Percentiles rank a stretch among this genome's conserved stretches.
phyloP scores from a whole-genome alignment of 306 rosid species.

The Cyclanthera cordifolia region DNA sequence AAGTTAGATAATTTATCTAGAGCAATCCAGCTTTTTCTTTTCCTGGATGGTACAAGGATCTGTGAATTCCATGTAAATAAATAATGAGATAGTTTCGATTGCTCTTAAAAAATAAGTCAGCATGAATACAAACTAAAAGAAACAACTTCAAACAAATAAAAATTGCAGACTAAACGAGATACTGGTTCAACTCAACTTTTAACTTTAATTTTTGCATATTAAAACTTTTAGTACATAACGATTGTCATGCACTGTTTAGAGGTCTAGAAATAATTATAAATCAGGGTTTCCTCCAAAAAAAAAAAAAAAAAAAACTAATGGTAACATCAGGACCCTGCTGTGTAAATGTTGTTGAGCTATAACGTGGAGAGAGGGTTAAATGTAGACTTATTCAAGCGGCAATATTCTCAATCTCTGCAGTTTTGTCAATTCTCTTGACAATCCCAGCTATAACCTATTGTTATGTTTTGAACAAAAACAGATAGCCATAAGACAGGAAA shows the following conservation, averaged over 20 bases:
- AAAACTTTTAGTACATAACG: neutral
- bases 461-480: neutral
- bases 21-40: neutral
- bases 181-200: neutral
- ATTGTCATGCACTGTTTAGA: neutral
- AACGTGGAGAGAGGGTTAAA: too few relatives aligned
- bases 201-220: neutral
- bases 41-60: neutral
- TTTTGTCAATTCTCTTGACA: slow-evolving; percentile 70
- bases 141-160: neutral
- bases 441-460: slow-evolving; percentile 89
- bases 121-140: neutral
- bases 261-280: neutral
- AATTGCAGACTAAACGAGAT: neutral
- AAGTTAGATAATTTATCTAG: too few relatives aligned
- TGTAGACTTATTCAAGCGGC: slow-evolving; percentile 39
- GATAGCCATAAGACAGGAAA: neutral
- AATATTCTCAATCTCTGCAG: slow-evolving; percentile 63
- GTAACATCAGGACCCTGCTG: neutral
- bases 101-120: neutral
- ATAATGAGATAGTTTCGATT: neutral
- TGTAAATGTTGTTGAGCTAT: neutral
- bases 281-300: too few relatives aligned
- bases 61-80: neutral
- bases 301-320: too few relatives aligned